Base-by-base conservation (phyloP, 2,329 filamentous ascomycete genomes). In the Penicillium sp. region DNA sequence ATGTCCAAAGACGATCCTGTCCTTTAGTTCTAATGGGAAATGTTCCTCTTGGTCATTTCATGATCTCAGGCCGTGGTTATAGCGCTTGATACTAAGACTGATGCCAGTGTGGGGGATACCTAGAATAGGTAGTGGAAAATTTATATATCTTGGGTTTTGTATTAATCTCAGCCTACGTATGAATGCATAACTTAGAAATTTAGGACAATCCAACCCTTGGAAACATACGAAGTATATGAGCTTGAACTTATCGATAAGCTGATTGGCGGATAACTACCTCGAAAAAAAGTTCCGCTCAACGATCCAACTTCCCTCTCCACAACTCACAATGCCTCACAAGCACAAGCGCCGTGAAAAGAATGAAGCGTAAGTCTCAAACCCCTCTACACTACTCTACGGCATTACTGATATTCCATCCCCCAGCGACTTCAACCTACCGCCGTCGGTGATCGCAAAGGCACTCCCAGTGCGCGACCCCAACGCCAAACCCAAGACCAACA, bases 291-390 rank as follows among this genome's bases (percentile, higher is more conserved):
- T 56, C 53, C 47, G 47, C 50, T 32, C 35, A 27, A 41, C 39
- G 35, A 29, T 26, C 40, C 48, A 32, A 42, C 42, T 29, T 16
- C 29, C 43, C 36, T 26, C 24, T 26, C 42, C 10, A 37, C 42
- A 58, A 44, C 24, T 43, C 53, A 53, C 36, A 40, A 94, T 94
- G 88, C 88, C 88, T 67, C 87, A 91, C 73, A 94, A 94, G 71
- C 88, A 94, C 67, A 91, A 85, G 53, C 78, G 86, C 53, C 67
- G 69, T 28, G 62, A 68, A 55, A 79, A 80, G 29, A 66, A 72
- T 54, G 60, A 62, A 46, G 73, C 74, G 82, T 84, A 66, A 55
- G 74, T 64, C 13, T 36, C 43, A 38, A 6, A 36, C 27, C 49
- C 1, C 3, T 14, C 4, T 10, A 1, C 42, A 49, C 1, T 14